phyloP scores from a whole-genome alignment of 768 basidiomycete species.

The Mrakia blollopis region DNA sequence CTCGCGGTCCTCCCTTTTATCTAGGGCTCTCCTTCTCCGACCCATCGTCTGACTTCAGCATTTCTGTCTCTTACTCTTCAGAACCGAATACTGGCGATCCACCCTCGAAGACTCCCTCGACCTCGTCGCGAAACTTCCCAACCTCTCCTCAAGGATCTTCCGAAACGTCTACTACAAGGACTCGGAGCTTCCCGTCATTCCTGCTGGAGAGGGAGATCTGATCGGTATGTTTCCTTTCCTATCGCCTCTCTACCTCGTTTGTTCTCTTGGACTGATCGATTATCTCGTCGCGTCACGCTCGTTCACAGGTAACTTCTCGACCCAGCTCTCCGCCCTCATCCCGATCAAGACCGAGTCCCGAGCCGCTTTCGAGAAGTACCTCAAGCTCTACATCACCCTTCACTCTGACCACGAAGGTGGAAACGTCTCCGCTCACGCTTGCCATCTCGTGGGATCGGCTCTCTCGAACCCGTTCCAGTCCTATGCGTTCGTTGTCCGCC shows the following conservation, averaged over 20 bases:
- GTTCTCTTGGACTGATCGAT: background rate
- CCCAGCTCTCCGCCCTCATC: background rate
- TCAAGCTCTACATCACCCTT: constrained; percentile 53
- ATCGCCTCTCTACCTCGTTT: background rate
- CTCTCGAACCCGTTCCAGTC: constrained; percentile 92
- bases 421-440: constrained; percentile 30
- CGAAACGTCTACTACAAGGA: constrained; percentile 57
- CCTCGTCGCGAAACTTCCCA: constrained; percentile 86
- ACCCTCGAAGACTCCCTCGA: constrained; percentile 63
- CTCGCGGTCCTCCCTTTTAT: background rate
- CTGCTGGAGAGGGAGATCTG: constrained; percentile 46
- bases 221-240: background rate
- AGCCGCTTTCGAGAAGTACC: constrained; percentile 13
- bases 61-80: constrained; percentile 54
- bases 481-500: constrained; percentile 57
- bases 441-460: constrained; percentile 69
- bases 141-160: constrained; percentile 71
- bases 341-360: background rate
- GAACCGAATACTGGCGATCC: constrained; percentile 20
- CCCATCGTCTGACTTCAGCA: background rate
- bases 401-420: constrained; percentile 95
- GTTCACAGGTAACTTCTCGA: constrained; percentile 10
- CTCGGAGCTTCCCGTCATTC: constrained; percentile 53
- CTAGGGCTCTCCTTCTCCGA: background rate
- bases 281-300: background rate